A percentile compares a stretch with the other conserved stretches of the same genome.
These are phyloP conservation scores for Aspergillus alliaceus DNA, from an alignment of 2,329 filamentous ascomycete genomes.

Conservation along the genomic window DNA sequence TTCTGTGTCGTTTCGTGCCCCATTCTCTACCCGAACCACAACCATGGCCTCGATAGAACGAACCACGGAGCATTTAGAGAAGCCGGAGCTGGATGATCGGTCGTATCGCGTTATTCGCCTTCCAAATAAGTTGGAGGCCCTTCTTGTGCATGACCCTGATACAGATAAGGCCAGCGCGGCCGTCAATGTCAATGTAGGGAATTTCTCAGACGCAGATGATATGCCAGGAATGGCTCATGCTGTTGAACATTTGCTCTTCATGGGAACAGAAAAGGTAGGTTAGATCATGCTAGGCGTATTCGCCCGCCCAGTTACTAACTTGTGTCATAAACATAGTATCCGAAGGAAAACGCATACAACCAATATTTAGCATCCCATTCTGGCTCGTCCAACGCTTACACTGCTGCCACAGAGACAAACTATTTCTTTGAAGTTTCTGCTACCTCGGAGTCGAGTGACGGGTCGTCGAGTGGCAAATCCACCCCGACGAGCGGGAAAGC, in stretches of 20 bases:
- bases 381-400: constrained; percentile 93
- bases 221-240: constrained; percentile 96
- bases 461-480: constrained; percentile 24
- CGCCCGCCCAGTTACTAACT: constrained; percentile 3
- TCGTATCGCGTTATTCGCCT: constrained; percentile 84
- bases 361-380: constrained; percentile 89
- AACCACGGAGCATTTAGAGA: constrained; percentile 73
- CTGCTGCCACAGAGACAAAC: constrained; percentile 88
- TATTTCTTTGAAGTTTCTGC: constrained; percentile 96
- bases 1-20: constrained; percentile 17
- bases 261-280: constrained; percentile 89
- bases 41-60: constrained; percentile 40
- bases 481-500: constrained; percentile 27
- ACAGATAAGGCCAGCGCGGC: constrained; percentile 97
- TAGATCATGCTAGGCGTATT: neutral
- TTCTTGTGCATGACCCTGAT: constrained; percentile 89
- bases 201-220: constrained; percentile 85
- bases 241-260: constrained; percentile 94
- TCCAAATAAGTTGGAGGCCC: constrained; percentile 81
- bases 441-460: constrained; percentile 55
- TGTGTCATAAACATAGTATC: constrained; percentile 59
- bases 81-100: constrained; percentile 80
- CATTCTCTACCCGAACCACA: constrained; percentile 19
- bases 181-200: constrained; percentile 93
- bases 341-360: constrained; percentile 91